Evolutionary conservation across 2,329 filamentous ascomycete species (phyloP).

Genomic region (Curvularia spicifera): DNA sequence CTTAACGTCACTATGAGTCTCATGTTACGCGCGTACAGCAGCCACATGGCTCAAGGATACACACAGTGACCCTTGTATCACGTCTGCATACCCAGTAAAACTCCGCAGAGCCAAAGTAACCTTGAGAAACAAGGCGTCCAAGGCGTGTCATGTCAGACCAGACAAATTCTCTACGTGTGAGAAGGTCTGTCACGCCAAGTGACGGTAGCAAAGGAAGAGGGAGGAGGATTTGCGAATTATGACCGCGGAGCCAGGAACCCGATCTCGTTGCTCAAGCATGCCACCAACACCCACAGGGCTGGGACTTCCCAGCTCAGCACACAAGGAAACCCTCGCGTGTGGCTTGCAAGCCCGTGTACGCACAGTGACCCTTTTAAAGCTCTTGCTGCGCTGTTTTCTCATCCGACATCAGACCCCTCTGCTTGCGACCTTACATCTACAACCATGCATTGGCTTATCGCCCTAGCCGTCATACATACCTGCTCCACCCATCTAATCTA

Average conservation of each 20-base stretch:
- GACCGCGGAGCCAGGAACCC: not conserved
- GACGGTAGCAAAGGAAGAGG: not conserved
- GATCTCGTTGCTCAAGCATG: not conserved
- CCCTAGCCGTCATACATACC: slow-evolving; percentile 5
- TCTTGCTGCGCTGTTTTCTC: not conserved
- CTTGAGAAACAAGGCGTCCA: not conserved
- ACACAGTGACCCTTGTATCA: slow-evolving; percentile 16
- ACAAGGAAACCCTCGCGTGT: not conserved
- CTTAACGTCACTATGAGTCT: slow-evolving; percentile 3
- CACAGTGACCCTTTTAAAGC: slow-evolving; percentile 1
- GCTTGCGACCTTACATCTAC: not conserved
- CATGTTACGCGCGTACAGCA: slow-evolving; percentile 6
- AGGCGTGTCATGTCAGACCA: slow-evolving; percentile 1
- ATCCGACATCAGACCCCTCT: slow-evolving; percentile 5
- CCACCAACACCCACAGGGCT: not conserved
- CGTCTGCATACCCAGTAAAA: not conserved
- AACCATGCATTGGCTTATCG: slow-evolving; percentile 11
- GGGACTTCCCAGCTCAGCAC: not conserved
- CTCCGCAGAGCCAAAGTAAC: not conserved
- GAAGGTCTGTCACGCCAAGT: not conserved
- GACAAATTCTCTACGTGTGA: not conserved
- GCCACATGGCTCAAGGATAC: slow-evolving; percentile 22
- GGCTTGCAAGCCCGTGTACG: not conserved
- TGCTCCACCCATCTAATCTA: slow-evolving; percentile 20
- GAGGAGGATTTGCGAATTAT: not conserved